These are phyloP conservation scores for Melaleuca quinquenervia DNA, from an alignment of 345 rosid genomes.

Conservation along the genomic window DNA sequence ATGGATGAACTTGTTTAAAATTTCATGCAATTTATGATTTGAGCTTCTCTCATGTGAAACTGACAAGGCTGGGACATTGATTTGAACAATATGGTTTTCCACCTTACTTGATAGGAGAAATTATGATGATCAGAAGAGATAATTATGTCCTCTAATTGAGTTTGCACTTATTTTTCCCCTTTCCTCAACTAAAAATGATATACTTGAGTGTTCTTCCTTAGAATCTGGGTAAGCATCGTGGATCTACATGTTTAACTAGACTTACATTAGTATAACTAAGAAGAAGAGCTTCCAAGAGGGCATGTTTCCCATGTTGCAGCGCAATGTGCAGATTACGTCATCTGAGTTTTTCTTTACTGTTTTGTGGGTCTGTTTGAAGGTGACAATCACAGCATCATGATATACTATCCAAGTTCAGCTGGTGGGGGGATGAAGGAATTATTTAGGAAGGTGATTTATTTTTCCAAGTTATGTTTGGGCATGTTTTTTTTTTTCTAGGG, in stretches of 20 bases:
- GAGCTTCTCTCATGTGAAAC: background rate
- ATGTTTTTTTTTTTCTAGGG: background rate
- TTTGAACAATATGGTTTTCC: background rate
- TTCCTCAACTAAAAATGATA: background rate
- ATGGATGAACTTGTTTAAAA: background rate
- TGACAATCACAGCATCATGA: constrained; percentile 97
- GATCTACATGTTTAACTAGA: background rate
- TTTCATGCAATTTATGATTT: background rate
- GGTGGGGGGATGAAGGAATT: constrained; percentile 99
- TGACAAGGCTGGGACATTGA: background rate
- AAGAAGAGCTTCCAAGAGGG: background rate
- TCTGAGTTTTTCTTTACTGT: background rate
- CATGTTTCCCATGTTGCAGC: background rate
- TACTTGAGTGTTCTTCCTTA: background rate
- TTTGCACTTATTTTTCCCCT: background rate
- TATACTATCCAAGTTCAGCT: constrained; percentile 97
- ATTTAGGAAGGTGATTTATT: constrained; percentile 73
- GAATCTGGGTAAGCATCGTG: background rate
- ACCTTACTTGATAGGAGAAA: background rate
- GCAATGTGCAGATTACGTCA: background rate
- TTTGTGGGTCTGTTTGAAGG: constrained; percentile 35
- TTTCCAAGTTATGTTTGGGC: background rate
- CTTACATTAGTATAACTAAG: background rate
- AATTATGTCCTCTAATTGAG: background rate
- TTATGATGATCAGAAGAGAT: background rate